phyloP scores from a whole-genome alignment of 2,329 filamentous ascomycete genomes.

The Leptographium lundbergii region DNA sequence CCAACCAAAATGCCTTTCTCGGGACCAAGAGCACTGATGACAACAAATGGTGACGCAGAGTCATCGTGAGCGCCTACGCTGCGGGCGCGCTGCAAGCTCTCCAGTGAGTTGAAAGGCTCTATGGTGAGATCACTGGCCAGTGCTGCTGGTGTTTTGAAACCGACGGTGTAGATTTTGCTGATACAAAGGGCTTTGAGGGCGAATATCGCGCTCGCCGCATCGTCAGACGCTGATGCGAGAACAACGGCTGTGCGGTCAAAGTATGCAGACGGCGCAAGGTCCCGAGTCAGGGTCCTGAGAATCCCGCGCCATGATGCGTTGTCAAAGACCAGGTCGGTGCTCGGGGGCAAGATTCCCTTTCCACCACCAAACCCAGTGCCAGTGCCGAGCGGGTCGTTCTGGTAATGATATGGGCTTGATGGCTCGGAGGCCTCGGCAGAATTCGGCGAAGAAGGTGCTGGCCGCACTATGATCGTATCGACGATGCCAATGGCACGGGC shows the following conservation, averaged over 20 bases:
- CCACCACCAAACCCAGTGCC: not conserved
- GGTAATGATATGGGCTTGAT: conserved; percentile 31
- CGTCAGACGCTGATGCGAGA: conserved; percentile 57
- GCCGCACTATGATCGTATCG: conserved; percentile 63
- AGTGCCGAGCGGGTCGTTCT: conserved; percentile 12
- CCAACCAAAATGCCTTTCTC: conserved; percentile 70
- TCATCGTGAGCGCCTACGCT: conserved; percentile 25
- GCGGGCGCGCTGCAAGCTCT: conserved; percentile 43
- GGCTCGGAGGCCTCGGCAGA: conserved; percentile 35
- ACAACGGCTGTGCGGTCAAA: conserved; percentile 63
- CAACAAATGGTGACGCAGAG: conserved; percentile 57
- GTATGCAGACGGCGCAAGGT: conserved; percentile 74
- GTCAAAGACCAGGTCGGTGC: conserved; percentile 55
- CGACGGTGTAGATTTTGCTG: conserved; percentile 72
- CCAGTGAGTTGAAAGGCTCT: conserved; percentile 68
- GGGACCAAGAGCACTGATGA: conserved; percentile 65
- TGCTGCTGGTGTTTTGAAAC: conserved; percentile 53
- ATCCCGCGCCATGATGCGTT: conserved; percentile 83
- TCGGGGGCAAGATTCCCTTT: conserved; percentile 28
- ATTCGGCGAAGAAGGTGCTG: conserved; percentile 28
- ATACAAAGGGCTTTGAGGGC: conserved; percentile 65
- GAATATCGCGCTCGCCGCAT: conserved; percentile 68
- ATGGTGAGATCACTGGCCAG: conserved; percentile 57
- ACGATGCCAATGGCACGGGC: conserved; percentile 68
- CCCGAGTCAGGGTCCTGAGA: conserved; percentile 64